Evolutionary conservation across 305 asterid genomes (phyloP).

Genomic region (Solanum hybrid): DNA sequence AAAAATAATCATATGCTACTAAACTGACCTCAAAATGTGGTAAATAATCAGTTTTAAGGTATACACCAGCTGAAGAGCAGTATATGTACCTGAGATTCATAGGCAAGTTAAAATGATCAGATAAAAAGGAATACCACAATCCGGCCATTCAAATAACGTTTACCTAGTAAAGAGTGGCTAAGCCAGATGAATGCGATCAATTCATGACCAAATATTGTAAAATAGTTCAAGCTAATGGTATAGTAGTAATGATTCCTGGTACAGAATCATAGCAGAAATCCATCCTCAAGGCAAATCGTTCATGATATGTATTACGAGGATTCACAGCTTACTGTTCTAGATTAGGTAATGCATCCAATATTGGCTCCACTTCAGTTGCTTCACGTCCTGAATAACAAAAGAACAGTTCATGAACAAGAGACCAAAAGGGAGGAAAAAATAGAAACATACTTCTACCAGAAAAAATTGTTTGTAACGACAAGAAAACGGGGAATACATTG

Average conservation of each 20-base stretch:
- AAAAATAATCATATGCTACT: background rate
- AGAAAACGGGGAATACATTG: background rate
- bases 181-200: background rate
- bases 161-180: background rate
- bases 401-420: background rate
- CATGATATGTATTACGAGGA: background rate
- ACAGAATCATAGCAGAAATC: background rate
- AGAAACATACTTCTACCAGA: background rate
- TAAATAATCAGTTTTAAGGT: constrained; percentile 63
- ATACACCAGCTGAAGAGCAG: constrained; percentile 92
- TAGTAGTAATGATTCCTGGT: background rate
- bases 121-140: background rate
- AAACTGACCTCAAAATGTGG: constrained; percentile 69
- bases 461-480: background rate
- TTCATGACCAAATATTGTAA: background rate
- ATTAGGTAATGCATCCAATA: constrained; percentile 82
- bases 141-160: background rate
- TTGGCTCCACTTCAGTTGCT: constrained; percentile 88
- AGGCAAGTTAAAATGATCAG: background rate
- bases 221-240: background rate
- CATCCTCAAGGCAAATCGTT: background rate
- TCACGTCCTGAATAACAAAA: constrained; percentile 60
- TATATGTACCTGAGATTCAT: constrained; percentile 63
- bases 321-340: constrained; percentile 64
- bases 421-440: background rate